phyloP scores from a whole-genome alignment of 2,329 filamentous ascomycete species.

The Colletotrichum sp. region DNA sequence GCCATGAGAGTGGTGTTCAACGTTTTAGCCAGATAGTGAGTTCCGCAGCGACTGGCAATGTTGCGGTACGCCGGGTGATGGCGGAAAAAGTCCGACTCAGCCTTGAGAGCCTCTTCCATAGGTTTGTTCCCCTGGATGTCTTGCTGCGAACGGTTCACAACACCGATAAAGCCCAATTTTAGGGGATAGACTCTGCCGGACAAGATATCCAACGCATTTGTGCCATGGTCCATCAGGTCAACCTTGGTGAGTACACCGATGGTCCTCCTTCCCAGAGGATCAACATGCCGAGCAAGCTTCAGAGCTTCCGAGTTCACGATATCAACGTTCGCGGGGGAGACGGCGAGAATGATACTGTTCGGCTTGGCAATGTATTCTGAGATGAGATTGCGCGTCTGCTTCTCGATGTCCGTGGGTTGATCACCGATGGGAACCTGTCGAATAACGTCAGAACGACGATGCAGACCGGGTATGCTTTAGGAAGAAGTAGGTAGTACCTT shows the following conservation, averaged over 20 bases:
- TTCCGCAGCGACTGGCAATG: conserved; percentile 92
- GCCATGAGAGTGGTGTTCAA: conserved; percentile 94
- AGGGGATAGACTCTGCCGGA: conserved; percentile 95
- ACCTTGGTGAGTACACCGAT: conserved; percentile 98
- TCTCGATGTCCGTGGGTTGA: conserved; percentile 97
- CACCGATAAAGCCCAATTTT: conserved; percentile 96
- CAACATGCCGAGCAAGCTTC: conserved; percentile 96
- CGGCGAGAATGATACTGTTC: conserved; percentile 96
- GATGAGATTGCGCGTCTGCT: conserved; percentile 95
- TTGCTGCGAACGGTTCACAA: conserved; percentile 97
- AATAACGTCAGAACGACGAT: conserved; percentile 13
- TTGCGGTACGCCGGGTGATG: conserved; percentile 97
- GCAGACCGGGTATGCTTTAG: neutral
- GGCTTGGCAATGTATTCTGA: conserved; percentile 98
- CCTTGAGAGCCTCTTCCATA: conserved; percentile 88
- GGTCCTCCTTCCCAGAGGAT: conserved; percentile 90
- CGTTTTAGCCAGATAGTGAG: conserved; percentile 91
- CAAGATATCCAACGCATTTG: conserved; percentile 96
- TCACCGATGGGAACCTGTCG: conserved; percentile 90
- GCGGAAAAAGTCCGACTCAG: conserved; percentile 93
- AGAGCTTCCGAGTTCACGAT: conserved; percentile 97
- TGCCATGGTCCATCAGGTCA: conserved; percentile 98
- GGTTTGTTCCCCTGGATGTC: conserved; percentile 96
- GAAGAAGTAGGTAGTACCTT: conserved; percentile 63
- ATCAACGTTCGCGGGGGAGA: conserved; percentile 97